Base-by-base conservation (phyloP, 306 rosid genomes). In the Vicia villosa region DNA sequence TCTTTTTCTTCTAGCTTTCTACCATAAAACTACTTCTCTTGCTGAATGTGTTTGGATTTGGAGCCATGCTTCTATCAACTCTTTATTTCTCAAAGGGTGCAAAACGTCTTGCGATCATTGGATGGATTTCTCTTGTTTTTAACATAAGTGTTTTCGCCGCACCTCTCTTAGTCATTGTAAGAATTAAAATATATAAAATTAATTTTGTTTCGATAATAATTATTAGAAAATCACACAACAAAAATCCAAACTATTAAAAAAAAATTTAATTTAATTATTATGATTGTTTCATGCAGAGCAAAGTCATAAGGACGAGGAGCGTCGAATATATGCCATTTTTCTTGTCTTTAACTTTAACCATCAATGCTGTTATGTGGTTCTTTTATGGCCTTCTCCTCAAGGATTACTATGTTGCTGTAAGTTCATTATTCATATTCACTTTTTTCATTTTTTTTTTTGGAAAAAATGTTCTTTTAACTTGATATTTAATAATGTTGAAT, bases 311-410 rank as follows among this genome's bases (percentile, higher is more conserved):
- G 70, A 89, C 96, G 0, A 84, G 82, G 83, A 91, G 97, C 19
- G 97, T 91, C 22, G 97, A 95, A 72, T 95, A 70, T 84, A 88
- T 95, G 99, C 99, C 97, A 0, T 87, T 95, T 55, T 80, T 79
- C 11, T 14, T 95, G 50, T 91, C 99, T 32, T 68, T 90, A 79
- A 91, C 81, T 76, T 79, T 95, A 19, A 95, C 99, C 41, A 47
- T 89, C 21, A 85, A 85, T 64, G 99, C 97, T 58, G 96, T 91
- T 58, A 83, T 74, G 86, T 91, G 99, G 99, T 95, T 95, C 88
- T 94, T 87, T 78, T 95, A 91, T 68, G 99, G 99, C 17, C 82
- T 91, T 71, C 63, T 89, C 46, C 88, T 91, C 82, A 77, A 73
- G 72, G 99, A 94, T 83, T 83, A 85, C 63, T 85, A 88, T 79